phyloP scores from a whole-genome alignment of 192 early-diverging fungal genomes.

The Allomyces arbusculus region DNA sequence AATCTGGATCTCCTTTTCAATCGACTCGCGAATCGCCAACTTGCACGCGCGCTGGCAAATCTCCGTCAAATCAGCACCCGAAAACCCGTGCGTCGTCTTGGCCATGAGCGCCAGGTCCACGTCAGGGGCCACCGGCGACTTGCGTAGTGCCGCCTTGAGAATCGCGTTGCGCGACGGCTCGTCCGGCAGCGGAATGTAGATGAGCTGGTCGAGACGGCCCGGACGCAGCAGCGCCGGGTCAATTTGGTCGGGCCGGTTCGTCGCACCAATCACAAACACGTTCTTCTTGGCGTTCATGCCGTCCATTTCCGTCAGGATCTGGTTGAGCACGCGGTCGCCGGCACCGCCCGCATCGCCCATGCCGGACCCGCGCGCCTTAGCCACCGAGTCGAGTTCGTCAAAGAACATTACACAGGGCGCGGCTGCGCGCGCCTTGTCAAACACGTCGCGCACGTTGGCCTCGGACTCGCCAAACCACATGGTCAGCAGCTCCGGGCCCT shows the following conservation, averaged over 20 bases:
- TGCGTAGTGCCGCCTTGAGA: constrained; percentile 71
- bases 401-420: constrained; percentile 99
- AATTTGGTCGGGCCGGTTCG: constrained; percentile 96
- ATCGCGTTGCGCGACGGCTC: constrained; percentile 65
- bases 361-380: constrained; percentile 71
- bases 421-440: constrained; percentile 94
- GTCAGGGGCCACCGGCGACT: constrained; percentile 62
- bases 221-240: constrained; percentile 91
- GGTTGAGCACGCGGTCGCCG: constrained; percentile 94
- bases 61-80: constrained; percentile 92
- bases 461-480: constrained; percentile 99
- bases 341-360: constrained; percentile 77
- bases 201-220: constrained; percentile 95
- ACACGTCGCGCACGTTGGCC: constrained; percentile 96
- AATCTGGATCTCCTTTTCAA: constrained; percentile 62
- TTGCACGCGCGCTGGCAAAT: constrained; percentile 97
- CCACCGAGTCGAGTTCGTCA: constrained; percentile 96
- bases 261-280: constrained; percentile 98
- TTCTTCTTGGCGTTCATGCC: constrained; percentile 99
- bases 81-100: constrained; percentile 82
- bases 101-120: constrained; percentile 73
- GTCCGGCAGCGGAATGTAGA: constrained; percentile 92
- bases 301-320: constrained; percentile 98
- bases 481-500: constrained; percentile 94
- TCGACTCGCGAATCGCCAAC: constrained; percentile 89